Evolutionary conservation across 257 asterid species (phyloP), one percentile per base, ranked within the genome.

Genomic region (Osmanthus fragrans): DNA sequence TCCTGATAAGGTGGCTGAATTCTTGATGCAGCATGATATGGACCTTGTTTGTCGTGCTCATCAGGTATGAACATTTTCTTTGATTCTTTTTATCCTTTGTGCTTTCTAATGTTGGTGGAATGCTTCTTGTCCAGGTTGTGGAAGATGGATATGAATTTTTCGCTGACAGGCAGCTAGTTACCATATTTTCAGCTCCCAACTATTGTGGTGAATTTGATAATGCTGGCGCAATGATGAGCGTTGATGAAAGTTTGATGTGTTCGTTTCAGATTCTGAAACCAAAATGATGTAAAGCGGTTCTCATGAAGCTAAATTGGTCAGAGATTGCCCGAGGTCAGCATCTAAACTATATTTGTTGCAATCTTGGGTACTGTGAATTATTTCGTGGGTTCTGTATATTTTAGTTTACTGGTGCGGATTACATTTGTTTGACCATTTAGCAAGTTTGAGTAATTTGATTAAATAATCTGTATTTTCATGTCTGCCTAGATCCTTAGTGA

Each of bases 141-240:
- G 97, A 92, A 83, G 97, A 92, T 79, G 97, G 97, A 68, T 92
- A 92, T 81, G 97, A 90, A 67, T 92, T 92, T 82, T 92, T 92
- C 3, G 96, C 97, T 70, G 94, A 92, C 15, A 90, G 96, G 89
- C 95, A 88, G 84, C 88, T 91, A 68, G 97, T 92, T 68, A 92
- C 97, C 32, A 87, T 92, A 83, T 92, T 92, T 83, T 92, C 97
- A 77, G 95, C 97, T 70, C 96, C 97, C 73, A 90, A 92, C 84
- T 92, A 90, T 79, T 90, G 96, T 72, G 97, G 97, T 33, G 94
- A 92, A 86, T 92, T 90, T 73, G 95, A 90, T 73, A 92, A 92
- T 87, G 96, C 97, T 75, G 97, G 97, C 27, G 96, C 97, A 76
- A 87, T 92, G 91, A 90, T 92, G 97, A 92, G 94, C 76, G 96